Conservation (phyloP, 106 monocot genomes). For the Iris macrosiphon region DNA sequence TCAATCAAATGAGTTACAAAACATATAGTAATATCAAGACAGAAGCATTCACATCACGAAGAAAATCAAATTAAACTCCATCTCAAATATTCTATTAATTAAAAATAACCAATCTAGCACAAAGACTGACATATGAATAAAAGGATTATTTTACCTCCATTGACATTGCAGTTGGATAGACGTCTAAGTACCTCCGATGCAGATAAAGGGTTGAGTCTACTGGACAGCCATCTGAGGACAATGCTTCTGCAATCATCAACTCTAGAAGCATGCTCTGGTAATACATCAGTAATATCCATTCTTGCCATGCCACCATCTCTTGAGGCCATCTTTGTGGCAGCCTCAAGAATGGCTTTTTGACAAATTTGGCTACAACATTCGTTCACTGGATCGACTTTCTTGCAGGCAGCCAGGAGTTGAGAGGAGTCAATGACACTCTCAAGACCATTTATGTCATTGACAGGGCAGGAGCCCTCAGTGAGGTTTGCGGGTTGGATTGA, state of each 20-base stretch:
- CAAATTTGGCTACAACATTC: slow-evolving; percentile 86
- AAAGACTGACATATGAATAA: no score
- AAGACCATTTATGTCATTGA: slow-evolving; percentile 48
- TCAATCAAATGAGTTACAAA: no score
- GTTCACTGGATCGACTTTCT: slow-evolving; percentile 74
- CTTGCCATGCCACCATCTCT: slow-evolving; percentile 39
- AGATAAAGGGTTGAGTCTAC: slow-evolving; percentile 47
- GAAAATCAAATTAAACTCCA: no score
- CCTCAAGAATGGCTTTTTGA: slow-evolving; percentile 72
- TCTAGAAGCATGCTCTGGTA: slow-evolving; percentile 21
- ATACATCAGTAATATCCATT: slow-evolving; percentile 6
- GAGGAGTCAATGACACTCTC: slow-evolving; percentile 74
- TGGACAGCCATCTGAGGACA: slow-evolving; percentile 81
- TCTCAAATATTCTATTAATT: no score
- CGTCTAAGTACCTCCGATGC: slow-evolving; percentile 67
- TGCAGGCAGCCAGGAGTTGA: slow-evolving; percentile 62
- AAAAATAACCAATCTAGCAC: no score
- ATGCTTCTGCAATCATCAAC: slow-evolving; percentile 65
- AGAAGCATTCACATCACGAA: no score
- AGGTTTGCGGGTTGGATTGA: slow-evolving; percentile 60
- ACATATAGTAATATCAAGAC: no score
- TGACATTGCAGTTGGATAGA: slow-evolving; percentile 85
- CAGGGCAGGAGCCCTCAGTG: slow-evolving; percentile 55
- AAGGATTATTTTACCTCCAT: no score
- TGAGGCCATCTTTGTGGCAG: slow-evolving; percentile 45